Conservation (phyloP, 140 eudicot species). For the Erigeron philadelphicus region DNA sequence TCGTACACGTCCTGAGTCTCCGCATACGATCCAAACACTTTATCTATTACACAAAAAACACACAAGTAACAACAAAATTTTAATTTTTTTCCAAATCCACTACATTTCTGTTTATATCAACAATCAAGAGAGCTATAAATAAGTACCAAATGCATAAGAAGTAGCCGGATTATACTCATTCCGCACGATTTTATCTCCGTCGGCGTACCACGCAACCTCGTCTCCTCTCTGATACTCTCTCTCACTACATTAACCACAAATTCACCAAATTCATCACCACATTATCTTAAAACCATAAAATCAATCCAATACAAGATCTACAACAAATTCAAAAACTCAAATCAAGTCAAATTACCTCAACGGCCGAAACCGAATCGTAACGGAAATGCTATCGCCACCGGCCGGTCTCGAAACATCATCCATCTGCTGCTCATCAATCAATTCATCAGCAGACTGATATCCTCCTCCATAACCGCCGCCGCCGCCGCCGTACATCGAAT, state of each 20-base stretch:
- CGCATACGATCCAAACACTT: slow-evolving; percentile 74
- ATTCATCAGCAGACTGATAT: slow-evolving; percentile 61
- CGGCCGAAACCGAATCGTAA: slow-evolving; percentile 90
- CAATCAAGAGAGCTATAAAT: neutral
- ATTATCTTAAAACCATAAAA: slow-evolving; percentile 28
- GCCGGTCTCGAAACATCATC: slow-evolving; percentile 47
- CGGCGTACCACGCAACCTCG: slow-evolving; percentile 91
- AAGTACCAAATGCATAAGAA: slow-evolving; percentile 82
- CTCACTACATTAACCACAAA: slow-evolving; percentile 47
- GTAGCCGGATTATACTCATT: slow-evolving; percentile 84
- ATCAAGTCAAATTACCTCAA: slow-evolving; percentile 47
- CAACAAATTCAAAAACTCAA: neutral
- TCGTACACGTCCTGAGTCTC: slow-evolving; percentile 86
- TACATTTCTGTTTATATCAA: slow-evolving; percentile 2
- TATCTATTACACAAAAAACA: slow-evolving; percentile 44
- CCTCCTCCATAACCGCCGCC: slow-evolving; percentile 38
- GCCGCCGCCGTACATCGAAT: slow-evolving; percentile 34
- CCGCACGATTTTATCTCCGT: slow-evolving; percentile 79
- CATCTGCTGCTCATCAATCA: slow-evolving; percentile 49
- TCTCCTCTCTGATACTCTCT: slow-evolving; percentile 87
- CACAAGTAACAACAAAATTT: neutral
- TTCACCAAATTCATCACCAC: slow-evolving; percentile 25
- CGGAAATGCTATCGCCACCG: slow-evolving; percentile 87
- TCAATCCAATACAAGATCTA: too few relatives aligned
- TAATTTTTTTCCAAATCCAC: slow-evolving; percentile 15